Evolutionary conservation across 345 rosid genomes (phyloP).

Genomic region (Linum usitatissimum): DNA sequence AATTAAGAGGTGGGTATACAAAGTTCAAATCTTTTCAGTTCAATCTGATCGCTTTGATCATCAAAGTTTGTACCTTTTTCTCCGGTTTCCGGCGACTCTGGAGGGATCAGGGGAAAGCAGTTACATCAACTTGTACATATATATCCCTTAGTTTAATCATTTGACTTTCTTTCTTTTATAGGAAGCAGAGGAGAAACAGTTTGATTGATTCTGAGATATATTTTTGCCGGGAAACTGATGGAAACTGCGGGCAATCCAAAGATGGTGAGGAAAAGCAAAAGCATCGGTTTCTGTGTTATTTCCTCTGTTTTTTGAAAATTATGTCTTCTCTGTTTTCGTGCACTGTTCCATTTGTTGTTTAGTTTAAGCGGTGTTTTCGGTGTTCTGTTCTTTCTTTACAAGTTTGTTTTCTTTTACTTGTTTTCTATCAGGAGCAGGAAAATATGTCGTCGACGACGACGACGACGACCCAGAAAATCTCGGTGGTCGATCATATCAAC

Average conservation of each 20-base stretch:
- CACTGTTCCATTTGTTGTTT: background rate
- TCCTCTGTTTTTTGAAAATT: slow-evolving; percentile 1
- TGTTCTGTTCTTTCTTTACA: background rate
- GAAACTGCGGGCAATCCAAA: slow-evolving; percentile 45
- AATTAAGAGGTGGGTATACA: background rate
- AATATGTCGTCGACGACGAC: slow-evolving; percentile 5
- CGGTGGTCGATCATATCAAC: slow-evolving; percentile 37
- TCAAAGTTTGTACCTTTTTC: background rate
- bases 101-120: no score
- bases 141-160: background rate
- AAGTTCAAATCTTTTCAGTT: background rate
- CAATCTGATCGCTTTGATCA: background rate
- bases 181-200: no score
- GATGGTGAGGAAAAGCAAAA: slow-evolving; percentile 26
- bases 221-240: slow-evolving; percentile 21
- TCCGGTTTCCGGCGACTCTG: background rate
- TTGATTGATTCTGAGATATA: background rate
- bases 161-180: background rate
- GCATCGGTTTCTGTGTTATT: slow-evolving; percentile 10
- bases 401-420: background rate
- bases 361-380: background rate
- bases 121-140: background rate
- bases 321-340: background rate
- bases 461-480: slow-evolving; percentile 17
- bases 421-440: slow-evolving; percentile 10